Evolutionary conservation across 2,329 filamentous ascomycete genomes (phyloP).

Genomic region (Truncatella angustata): DNA sequence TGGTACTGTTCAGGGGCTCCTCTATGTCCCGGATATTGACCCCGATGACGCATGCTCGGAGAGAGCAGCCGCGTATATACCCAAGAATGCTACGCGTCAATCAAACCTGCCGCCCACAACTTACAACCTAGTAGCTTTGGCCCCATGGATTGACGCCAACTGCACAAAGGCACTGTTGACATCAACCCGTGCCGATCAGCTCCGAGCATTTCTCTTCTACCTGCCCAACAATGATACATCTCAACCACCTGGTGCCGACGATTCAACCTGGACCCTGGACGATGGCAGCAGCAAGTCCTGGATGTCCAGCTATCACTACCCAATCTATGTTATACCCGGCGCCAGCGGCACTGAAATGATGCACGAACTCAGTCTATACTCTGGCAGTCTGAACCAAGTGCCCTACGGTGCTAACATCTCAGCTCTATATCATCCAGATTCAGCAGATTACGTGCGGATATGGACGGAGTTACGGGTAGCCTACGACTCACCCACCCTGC

Average conservation of each 20-base stretch:
- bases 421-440: slow-evolving; percentile 51
- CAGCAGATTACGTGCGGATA: slow-evolving; percentile 58
- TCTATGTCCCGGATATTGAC: slow-evolving; percentile 77
- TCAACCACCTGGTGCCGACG: slow-evolving; percentile 64
- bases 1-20: slow-evolving; percentile 69
- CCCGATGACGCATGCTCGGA: slow-evolving; percentile 60
- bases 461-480: slow-evolving; percentile 54
- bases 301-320: slow-evolving; percentile 69
- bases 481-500: slow-evolving; percentile 55
- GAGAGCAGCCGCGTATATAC: slow-evolving; percentile 64
- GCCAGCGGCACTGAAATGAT: slow-evolving; percentile 66
- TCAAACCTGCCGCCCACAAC: slow-evolving; percentile 66
- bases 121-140: slow-evolving; percentile 76
- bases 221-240: slow-evolving; percentile 52
- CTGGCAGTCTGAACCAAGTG: slow-evolving; percentile 65
- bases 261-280: slow-evolving; percentile 67
- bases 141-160: slow-evolving; percentile 75
- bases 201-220: slow-evolving; percentile 65
- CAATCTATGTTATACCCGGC: slow-evolving; percentile 79
- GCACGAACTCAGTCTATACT: slow-evolving; percentile 71
- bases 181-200: slow-evolving; percentile 54
- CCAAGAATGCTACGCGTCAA: slow-evolving; percentile 70
- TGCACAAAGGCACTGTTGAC: slow-evolving; percentile 75
- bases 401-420: slow-evolving; percentile 58
- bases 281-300: slow-evolving; percentile 61